Evolutionary conservation across 768 basidiomycete genomes (phyloP), one percentile per base, ranked within the genome.

Genomic region (Podaxis sp.): DNA sequence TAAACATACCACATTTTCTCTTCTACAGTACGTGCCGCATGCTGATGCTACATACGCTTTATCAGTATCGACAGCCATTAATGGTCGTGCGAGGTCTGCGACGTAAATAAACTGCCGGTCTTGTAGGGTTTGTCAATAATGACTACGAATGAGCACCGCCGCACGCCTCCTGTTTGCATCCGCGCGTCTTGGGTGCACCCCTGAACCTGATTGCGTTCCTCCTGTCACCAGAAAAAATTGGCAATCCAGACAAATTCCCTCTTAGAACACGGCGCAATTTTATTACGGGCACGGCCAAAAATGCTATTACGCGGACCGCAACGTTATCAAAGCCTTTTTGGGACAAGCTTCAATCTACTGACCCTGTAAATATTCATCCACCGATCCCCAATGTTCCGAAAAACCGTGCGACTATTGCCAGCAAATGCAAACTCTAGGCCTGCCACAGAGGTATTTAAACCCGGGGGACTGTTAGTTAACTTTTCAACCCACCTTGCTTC

Each of bases 1-100:
- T 29, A 53, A 53, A 46, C 38, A 43, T 60, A 59, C 13, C 25
- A 11, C 24, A 8, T 17, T 19, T 55, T 46, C 19, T 43, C 40
- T 60, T 60, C 50, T 15, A 17, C n/a, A n/a, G n/a, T n/a, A n/a
- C 4, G 38, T 12, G 17, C 59, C 59, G 36, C 33, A 51, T 59
- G 22, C 5, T 50, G 40, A 17, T 41, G 13, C 40, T 15, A 4
- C 17, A 41, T 41, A 4, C 17, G 12, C 12, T 41, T 46, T 19
- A 8, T 17, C n/a, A 2, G 17, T 13, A 17, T n/a, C 43, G 43
- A n/a, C 19, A 46, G 6, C 43, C 17, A 46, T 46, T 15, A 4
- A 46, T 8, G 17, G 43, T 19, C 15, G n/a, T 19, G 7, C 43
- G 43, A 1, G 2, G 8, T 19, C 19, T 17, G 17, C 6, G 43